Evolutionary conservation across 2,329 filamentous ascomycete species (phyloP), one percentile per base, ranked within the genome.

Genomic region (Fusarium circinatum): DNA sequence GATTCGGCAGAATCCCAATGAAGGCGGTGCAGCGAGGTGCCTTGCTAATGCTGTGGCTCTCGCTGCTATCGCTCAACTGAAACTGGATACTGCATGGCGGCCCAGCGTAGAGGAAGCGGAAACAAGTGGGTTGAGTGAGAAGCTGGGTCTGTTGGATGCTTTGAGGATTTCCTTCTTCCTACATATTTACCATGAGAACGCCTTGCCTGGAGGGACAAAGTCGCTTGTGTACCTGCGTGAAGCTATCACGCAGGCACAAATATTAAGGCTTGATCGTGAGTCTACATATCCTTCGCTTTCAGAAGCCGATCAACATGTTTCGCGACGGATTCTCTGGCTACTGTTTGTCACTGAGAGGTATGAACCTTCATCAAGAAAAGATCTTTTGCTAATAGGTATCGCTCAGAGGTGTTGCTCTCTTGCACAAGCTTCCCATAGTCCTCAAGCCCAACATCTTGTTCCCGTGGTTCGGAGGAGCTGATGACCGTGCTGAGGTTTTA

Each of bases 111-210:
- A 81, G 72, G 68, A 79, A 70, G 39, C 80, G 76, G 57, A 78
- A 63, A 52, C 76, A 60, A 72, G 78, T 41, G 76, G 76, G 41
- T 72, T 79, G 28, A 80, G 78, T 32, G 79, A 77, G 28, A 76
- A 73, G 20, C 69, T 74, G 8, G 76, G 80, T 42, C 82, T 80
- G 22, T 78, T 88, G 26, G 82, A 86, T 55, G 80, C 79, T 39
- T 71, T 88, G 8, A 81, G 85, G 9, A 84, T 84, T 5, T 84
- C 85, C 0, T 88, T 88, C 70, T 88, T 88, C 54, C 77, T 88
- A 24, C 86, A 88, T 71, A 84, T 87, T 17, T 87, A 86, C 59
- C 83, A 87, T 70, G 86, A 88, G 74, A 88, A 88, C 60, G 82
- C 84, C 64, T 72, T 80, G 15, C 80, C 85, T 0, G 86, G 86